Conservation (phyloP, 2,329 filamentous ascomycete species). For the Talaromyces islandicus region DNA sequence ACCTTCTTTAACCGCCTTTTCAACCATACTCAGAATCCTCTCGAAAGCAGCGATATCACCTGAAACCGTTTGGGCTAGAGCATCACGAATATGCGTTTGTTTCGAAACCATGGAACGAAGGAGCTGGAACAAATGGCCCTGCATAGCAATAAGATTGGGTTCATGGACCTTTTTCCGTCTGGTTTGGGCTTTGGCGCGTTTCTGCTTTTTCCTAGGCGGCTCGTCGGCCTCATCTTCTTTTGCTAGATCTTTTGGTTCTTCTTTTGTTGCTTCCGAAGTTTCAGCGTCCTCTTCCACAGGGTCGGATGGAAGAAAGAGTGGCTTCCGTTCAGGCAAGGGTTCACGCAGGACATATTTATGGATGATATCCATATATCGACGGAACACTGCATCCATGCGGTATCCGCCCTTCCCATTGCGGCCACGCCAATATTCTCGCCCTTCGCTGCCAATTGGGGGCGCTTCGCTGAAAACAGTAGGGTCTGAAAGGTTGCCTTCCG, state of each 20-base stretch:
- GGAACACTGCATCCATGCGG: conserved; percentile 77
- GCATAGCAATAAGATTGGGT: conserved; percentile 71
- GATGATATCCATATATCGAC: conserved; percentile 87
- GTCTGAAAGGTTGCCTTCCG: conserved; percentile 90
- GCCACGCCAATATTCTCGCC: conserved; percentile 81
- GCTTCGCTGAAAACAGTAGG: conserved; percentile 74
- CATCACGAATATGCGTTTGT: conserved; percentile 79
- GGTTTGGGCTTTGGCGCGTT: conserved; percentile 38
- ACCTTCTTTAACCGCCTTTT: conserved; percentile 66
- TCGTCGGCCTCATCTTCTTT: conserved; percentile 33
- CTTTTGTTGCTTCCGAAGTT: conserved; percentile 2
- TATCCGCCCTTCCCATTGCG: conserved; percentile 75
- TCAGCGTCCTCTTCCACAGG: conserved; percentile 16
- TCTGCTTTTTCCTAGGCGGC: conserved; percentile 46
- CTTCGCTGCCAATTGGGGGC: conserved; percentile 59
- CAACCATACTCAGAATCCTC: conserved; percentile 66
- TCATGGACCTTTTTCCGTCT: conserved; percentile 44
- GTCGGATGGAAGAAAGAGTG: conserved; percentile 65
- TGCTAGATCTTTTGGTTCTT: not conserved
- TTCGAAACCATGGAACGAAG: conserved; percentile 72
- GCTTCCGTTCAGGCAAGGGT: conserved; percentile 58
- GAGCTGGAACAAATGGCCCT: conserved; percentile 89
- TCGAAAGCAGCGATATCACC: conserved; percentile 75
- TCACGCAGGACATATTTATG: conserved; percentile 68
- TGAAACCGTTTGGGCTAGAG: conserved; percentile 62